These are phyloP conservation scores for Lathyrus oleraceus DNA, from an alignment of 306 rosid genomes.

Conservation along the genomic window DNA sequence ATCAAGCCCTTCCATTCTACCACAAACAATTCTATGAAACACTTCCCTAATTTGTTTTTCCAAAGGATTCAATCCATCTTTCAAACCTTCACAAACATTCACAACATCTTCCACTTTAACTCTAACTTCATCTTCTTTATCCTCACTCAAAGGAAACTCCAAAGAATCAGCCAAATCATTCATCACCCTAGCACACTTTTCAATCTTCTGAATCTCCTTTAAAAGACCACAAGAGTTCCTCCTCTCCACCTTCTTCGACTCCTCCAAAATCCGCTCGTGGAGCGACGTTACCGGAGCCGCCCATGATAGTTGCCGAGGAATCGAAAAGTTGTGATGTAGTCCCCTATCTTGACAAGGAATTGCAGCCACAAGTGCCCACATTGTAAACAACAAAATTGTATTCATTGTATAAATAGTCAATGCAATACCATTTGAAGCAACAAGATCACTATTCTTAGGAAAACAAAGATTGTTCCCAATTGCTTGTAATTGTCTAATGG, in stretches of 20 bases:
- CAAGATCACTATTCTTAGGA: too few relatives aligned
- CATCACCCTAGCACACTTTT: slow-evolving; percentile 65
- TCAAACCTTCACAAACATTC: slow-evolving; percentile 50
- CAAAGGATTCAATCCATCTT: slow-evolving; percentile 74
- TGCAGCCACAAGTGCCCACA: slow-evolving; percentile 95
- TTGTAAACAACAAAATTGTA: slow-evolving; percentile 60
- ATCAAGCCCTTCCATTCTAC: slow-evolving; percentile 79
- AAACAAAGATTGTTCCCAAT: slow-evolving; percentile 70
- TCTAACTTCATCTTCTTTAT: slow-evolving; percentile 63
- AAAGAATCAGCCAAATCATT: slow-evolving; percentile 67
- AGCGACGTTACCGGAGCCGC: slow-evolving; percentile 60
- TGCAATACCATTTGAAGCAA: slow-evolving; percentile 61
- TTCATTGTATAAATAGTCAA: slow-evolving; percentile 62
- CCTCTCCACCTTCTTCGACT: slow-evolving; percentile 73
- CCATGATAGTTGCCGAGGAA: slow-evolving; percentile 66
- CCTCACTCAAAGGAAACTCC: slow-evolving; percentile 70
- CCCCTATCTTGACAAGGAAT: slow-evolving; percentile 98
- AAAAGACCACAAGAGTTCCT: slow-evolving; percentile 68
- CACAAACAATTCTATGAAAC: slow-evolving; percentile 72
- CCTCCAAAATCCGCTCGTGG: slow-evolving; percentile 76
- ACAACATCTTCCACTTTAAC: slow-evolving; percentile 70
- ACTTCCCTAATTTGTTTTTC: slow-evolving; percentile 86
- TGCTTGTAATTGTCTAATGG: slow-evolving; percentile 82
- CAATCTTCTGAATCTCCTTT: slow-evolving; percentile 82
- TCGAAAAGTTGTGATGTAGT: slow-evolving; percentile 58